These are phyloP conservation scores for Penicillium rolfsii DNA, from an alignment of 2,329 filamentous ascomycete genomes.

Conservation along the genomic window DNA sequence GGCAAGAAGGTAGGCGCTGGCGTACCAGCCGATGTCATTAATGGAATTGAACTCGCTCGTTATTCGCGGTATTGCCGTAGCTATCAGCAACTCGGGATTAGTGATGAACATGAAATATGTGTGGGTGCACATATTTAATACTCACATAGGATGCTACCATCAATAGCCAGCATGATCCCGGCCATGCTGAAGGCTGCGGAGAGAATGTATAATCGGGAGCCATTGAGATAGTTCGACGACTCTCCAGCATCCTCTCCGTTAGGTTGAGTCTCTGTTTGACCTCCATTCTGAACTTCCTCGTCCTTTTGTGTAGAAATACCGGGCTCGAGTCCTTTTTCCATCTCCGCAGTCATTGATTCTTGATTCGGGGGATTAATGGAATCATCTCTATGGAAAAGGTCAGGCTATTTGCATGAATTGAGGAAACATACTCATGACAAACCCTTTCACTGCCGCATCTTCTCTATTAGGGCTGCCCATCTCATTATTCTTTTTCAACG, in stretches of 20 bases:
- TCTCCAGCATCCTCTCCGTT: neutral
- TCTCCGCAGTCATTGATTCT: neutral
- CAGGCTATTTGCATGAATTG: neutral
- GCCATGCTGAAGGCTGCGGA: conserved; percentile 1
- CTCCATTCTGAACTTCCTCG: neutral
- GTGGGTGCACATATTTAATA: neutral
- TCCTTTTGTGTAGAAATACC: neutral
- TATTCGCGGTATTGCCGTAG: conserved; percentile 4
- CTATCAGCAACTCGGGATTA: neutral
- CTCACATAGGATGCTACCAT: conserved; percentile 4
- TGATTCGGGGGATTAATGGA: neutral
- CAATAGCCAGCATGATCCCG: conserved; percentile 5
- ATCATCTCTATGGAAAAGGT: neutral
- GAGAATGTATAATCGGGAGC: conserved; percentile 5
- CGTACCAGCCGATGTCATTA: conserved; percentile 6
- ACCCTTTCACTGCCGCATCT: neutral
- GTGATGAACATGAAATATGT: neutral
- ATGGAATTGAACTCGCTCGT: conserved; percentile 6
- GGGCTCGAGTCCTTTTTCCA: neutral
- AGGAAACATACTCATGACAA: neutral
- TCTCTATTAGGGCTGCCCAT: neutral
- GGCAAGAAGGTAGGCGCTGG: conserved; percentile 3
- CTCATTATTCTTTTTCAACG: neutral
- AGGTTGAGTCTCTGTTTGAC: neutral
- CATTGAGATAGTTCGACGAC: conserved; percentile 1